Percentiles rank a stretch among this genome's conserved stretches.
Conservation (phyloP, 495 filamentous ascomycete species). For the Cladorrhinum samala region DNA sequence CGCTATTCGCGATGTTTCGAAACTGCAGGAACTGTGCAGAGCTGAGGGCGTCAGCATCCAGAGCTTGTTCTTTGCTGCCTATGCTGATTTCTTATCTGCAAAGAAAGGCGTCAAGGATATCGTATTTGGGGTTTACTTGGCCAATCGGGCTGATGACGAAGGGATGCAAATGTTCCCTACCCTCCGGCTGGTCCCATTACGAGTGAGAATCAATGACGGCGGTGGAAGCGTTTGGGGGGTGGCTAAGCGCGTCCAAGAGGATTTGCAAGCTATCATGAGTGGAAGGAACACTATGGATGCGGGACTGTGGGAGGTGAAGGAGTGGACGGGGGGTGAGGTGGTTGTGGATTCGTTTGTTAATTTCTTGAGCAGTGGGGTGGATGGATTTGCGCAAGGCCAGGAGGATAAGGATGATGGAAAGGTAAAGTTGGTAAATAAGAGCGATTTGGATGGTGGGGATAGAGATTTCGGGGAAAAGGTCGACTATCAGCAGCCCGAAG, state of each 20-base stretch:
- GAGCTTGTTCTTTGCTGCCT: constrained; percentile 39
- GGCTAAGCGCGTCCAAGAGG: constrained; percentile 33
- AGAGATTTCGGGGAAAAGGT: no score
- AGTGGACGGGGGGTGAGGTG: constrained; percentile 41
- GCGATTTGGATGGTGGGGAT: background rate
- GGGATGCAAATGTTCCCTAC: constrained; percentile 30
- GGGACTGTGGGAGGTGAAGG: constrained; percentile 43
- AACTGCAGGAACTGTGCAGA: constrained; percentile 14
- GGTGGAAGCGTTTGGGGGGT: constrained; percentile 10
- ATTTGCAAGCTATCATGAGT: constrained; percentile 34
- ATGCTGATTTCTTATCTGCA: constrained; percentile 21
- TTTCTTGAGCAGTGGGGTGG: constrained; percentile 40
- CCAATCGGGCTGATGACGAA: constrained; percentile 29
- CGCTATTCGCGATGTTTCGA: constrained; percentile 15
- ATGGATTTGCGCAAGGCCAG: no score
- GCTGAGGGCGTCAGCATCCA: constrained; percentile 33
- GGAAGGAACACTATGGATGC: constrained; percentile 29
- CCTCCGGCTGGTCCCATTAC: constrained; percentile 37
- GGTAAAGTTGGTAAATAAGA: background rate
- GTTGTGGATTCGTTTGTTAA: constrained; percentile 49
- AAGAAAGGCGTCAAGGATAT: constrained; percentile 12
- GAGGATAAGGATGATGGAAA: background rate
- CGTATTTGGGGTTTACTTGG: constrained; percentile 42
- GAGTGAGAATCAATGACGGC: constrained; percentile 14
- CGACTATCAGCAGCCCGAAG: background rate